Evolutionary conservation across 140 eudicot species (phyloP), one percentile per base, ranked within the genome.

Genomic region (Stevia rebaudiana): DNA sequence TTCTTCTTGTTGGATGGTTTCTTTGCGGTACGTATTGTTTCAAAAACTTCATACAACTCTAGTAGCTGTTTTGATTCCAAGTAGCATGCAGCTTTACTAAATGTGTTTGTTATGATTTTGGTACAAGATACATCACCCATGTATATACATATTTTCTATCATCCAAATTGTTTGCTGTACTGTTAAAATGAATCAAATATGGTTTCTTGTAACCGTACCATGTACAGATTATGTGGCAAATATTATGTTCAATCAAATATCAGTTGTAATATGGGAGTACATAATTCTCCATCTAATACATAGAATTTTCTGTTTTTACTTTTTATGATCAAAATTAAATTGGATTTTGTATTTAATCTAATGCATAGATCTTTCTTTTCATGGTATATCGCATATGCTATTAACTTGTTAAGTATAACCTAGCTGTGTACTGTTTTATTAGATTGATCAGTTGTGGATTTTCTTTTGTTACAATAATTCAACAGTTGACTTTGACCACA

Each of bases 1-100:
- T 73, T 39, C 53, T 87, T 67, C 67, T 90, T 12, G 78, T 84
- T 3, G 97, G 97, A 47, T 90, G 97, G 97, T 90, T 84, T 82
- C 61, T 90, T 21, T 30, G 90, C 22, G 96, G 98, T 71, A 82
- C 91, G 9, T 91, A 87, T 64, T 84, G 83, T 79, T 84, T 87
- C 77, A 82, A 69, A 68, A 76, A 79, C 68, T 46, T 87, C 68
- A 87, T 90, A 61, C 75, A 82, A 42, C 65, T 91, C 54, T 91
- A 78, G 76, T 47, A 17, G 58, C 33, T 51, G 16, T 22, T 48
- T 48, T 48, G 25, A 7, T 18, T 18, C 25, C 11, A 16, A n/a
- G 54, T 17, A 18, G 18, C 25, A 48, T 48, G 25, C 18, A 48
- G 28, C 54, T 13, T 48, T 48, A 48, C 54, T 48, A 48, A 48